A percentile compares a stretch with the other conserved stretches of the same genome.
These are phyloP conservation scores for Hibiscus syriacus DNA, from an alignment of 345 rosid species.

Conservation along the genomic window DNA sequence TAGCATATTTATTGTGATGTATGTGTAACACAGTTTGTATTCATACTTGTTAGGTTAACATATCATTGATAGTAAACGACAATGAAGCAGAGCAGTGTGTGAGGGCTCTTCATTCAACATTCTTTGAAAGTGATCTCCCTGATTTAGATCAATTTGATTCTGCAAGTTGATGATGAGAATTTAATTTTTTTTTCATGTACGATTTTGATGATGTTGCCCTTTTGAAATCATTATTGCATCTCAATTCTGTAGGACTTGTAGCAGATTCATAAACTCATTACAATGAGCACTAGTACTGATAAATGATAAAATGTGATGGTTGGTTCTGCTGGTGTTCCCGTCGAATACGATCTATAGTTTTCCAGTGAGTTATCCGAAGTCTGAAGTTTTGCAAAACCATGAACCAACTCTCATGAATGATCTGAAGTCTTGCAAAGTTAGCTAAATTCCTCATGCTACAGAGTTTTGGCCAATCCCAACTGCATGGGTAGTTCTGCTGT, in stretches of 20 bases:
- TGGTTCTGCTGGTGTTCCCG: background rate
- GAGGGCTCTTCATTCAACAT: constrained; percentile 62
- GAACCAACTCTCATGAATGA: too few species aligned
- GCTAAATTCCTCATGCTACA: too few species aligned
- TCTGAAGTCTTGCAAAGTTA: too few species aligned
- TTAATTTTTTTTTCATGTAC: too few species aligned
- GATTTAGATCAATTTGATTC: constrained; percentile 19
- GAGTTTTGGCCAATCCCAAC: too few species aligned
- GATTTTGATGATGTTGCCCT: background rate
- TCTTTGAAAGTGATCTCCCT: constrained; percentile 46
- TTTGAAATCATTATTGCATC: background rate
- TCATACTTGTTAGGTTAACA: constrained; percentile 53
- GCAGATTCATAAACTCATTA: background rate
- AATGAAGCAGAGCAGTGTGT: constrained; percentile 83
- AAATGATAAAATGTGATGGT: background rate
- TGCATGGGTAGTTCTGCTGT: too few species aligned
- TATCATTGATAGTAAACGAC: constrained; percentile 80
- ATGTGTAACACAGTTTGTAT: background rate
- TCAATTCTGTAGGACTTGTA: background rate
- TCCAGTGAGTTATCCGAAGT: background rate
- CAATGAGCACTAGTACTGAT: background rate
- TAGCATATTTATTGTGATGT: background rate
- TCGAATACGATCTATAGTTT: background rate
- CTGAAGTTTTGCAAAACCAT: too few species aligned
- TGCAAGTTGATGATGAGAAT: background rate